Base-by-base conservation (phyloP, 495 filamentous ascomycete genomes). In the Talaromyces nanjingensis region DNA sequence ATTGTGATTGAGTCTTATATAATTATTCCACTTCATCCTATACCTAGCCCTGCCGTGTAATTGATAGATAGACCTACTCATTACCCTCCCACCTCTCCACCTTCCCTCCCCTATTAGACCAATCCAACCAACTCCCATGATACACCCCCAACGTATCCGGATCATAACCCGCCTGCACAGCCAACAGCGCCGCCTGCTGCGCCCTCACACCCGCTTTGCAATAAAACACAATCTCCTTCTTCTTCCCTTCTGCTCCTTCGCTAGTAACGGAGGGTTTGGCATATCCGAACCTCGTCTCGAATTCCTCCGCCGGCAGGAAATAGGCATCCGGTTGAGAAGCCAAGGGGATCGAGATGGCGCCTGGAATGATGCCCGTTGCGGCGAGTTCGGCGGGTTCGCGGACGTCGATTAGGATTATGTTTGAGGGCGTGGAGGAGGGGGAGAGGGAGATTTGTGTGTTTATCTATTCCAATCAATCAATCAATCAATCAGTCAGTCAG, bases 201-300 rank as follows among this genome's bases (percentile, higher is more conserved):
- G 89, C 89, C 73, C 94, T 82, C 63, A 97, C 91, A 2, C 94
- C 94, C 0, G 91, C 86, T 77, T 90, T 93, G 74, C 94, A 98
- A 72, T 96, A 98, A 69, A 97, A 94, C 2, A 97, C 85, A 11
- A 97, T 76, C 67, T 87, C 82, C 49, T 70, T 69, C 63, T 70
- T 62, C 79, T 72, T 4, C 53, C 59, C 63, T 31, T 74, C 64
- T 56, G 60, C 58, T 6, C 39, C 59, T 52, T 29, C 65, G 16
- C n/a, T n/a, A n/a, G n/a, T n/a, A n/a, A n/a, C 37, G 37, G 37
- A 69, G 3, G 79, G 79, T 72, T 81, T 81, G 4, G 77, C 69
- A 55, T 73, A 81, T 9, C 77, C 79, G 56, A 81, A 80, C 6
- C 79, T 71, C 1, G 74, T 77, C 68, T 81, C 77, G 66, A 98